These are phyloP conservation scores for Pythium angustatum DNA, from an alignment of 352 stramenopile genomes.

Conservation along the genomic window DNA sequence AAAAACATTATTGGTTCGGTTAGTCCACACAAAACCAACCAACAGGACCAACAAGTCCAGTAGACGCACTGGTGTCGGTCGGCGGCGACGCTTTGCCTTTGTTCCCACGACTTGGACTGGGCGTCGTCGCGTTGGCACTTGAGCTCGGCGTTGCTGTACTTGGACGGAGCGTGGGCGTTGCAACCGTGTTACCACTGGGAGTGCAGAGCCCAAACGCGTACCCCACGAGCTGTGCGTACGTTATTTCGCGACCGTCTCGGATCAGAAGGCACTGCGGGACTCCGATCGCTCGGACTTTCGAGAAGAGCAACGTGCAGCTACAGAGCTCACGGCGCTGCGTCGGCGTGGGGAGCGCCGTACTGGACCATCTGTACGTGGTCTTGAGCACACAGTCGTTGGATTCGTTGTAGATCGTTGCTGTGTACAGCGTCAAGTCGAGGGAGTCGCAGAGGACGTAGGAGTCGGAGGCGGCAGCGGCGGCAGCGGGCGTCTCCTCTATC, in stretches of 20 bases:
- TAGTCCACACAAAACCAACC: not conserved
- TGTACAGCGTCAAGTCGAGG: slow-evolving; percentile 1
- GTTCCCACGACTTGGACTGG: too few species aligned
- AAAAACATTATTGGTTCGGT: too few species aligned
- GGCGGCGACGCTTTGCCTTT: too few species aligned
- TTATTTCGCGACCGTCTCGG: not conserved
- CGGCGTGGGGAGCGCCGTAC: not conserved
- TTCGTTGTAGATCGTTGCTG: not conserved
- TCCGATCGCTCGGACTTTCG: not conserved
- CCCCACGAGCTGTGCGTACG: slow-evolving; percentile 3
- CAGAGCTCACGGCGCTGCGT: not conserved
- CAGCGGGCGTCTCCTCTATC: not conserved
- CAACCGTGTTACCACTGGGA: not conserved
- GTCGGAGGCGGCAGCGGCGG: not conserved
- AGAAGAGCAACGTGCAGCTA: slow-evolving; percentile 15
- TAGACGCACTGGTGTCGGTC: too few species aligned
- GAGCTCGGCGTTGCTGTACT: too few species aligned
- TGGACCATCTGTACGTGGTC: slow-evolving; percentile 1
- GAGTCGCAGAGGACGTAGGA: slow-evolving; percentile 18
- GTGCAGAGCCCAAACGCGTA: slow-evolving; percentile 4
- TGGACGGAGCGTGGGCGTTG: too few species aligned
- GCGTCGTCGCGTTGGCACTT: not conserved
- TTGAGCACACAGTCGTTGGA: slow-evolving; percentile 3
- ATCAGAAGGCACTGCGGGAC: slow-evolving; percentile 1
- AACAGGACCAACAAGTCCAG: too few species aligned